Percentiles rank a stretch among this genome's conserved stretches.
Evolutionary conservation across 345 rosid genomes (phyloP).

Genomic region (Lepidium aucheri): DNA sequence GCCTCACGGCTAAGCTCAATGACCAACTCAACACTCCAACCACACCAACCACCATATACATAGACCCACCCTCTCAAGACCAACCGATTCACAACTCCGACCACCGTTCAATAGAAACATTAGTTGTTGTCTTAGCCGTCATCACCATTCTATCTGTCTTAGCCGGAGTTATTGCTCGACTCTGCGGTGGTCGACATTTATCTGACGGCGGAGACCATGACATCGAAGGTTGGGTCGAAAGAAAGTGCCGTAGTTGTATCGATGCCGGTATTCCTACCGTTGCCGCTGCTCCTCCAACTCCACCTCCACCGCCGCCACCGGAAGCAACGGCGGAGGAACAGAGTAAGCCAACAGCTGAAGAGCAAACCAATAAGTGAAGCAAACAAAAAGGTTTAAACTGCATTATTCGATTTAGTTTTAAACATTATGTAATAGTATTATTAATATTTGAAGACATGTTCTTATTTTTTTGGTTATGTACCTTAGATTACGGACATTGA

Average conservation of each 20-base stretch:
- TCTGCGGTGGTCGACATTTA: slow-evolving; percentile 69
- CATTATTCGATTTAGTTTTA: not conserved
- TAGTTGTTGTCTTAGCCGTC: slow-evolving; percentile 76
- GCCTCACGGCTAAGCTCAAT: not conserved
- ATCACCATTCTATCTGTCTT: slow-evolving; percentile 60
- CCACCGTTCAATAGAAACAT: slow-evolving; percentile 64
- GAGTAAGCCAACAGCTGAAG: slow-evolving; percentile 41
- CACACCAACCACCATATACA: slow-evolving; percentile 30
- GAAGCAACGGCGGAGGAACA: slow-evolving; percentile 16
- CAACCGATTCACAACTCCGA: slow-evolving; percentile 19
- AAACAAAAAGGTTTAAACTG: not conserved
- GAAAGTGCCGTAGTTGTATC: slow-evolving; percentile 70
- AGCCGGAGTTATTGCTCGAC: slow-evolving; percentile 66
- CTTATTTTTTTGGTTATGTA: not conserved
- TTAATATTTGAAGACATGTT: not conserved
- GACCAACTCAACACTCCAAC: slow-evolving; percentile 21
- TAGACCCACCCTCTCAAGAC: slow-evolving; percentile 25
- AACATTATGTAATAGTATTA: slow-evolving; percentile 12
- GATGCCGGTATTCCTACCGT: slow-evolving; percentile 62
- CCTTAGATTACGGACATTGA: slow-evolving; percentile 20
- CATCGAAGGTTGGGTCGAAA: slow-evolving; percentile 90
- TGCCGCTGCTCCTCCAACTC: slow-evolving; percentile 25
- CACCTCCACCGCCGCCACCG: slow-evolving; percentile 29
- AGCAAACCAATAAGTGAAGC: slow-evolving; percentile 18
- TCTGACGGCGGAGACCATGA: slow-evolving; percentile 61